Evolutionary conservation across 257 asterid species (phyloP).

Genomic region (Scutellaria minor): DNA sequence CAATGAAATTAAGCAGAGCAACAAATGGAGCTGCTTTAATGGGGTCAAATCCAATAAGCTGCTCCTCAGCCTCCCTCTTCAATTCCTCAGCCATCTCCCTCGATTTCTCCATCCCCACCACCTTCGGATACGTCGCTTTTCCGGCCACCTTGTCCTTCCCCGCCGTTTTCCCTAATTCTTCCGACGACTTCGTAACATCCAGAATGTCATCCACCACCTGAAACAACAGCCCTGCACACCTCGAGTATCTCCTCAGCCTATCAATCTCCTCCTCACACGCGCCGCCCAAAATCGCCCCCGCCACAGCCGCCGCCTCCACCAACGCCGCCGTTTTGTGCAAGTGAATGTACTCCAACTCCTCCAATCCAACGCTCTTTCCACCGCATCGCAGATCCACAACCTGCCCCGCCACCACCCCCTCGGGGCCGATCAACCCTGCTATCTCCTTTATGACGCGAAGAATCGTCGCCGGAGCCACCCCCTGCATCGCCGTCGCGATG

Average conservation of each 20-base stretch:
- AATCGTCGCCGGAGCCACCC: constrained; percentile 10
- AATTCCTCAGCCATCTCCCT: constrained; percentile 17
- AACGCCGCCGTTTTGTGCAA: constrained; percentile 5
- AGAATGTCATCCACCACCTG: constrained; percentile 24
- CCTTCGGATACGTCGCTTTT: constrained; percentile 16
- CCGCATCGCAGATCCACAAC: constrained; percentile 12
- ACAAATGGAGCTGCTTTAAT: constrained; percentile 6
- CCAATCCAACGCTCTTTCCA: not conserved
- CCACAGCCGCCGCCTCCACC: constrained; percentile 17
- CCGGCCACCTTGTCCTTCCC: constrained; percentile 17
- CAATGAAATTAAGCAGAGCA: constrained; percentile 9
- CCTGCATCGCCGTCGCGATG: not conserved
- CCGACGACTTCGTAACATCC: constrained; percentile 6
- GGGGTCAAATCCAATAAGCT: constrained; percentile 1
- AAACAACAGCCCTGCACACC: constrained; percentile 12
- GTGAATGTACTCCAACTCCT: constrained; percentile 19
- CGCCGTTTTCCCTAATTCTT: constrained; percentile 17
- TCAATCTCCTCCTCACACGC: constrained; percentile 16
- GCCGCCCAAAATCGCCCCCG: constrained; percentile 19
- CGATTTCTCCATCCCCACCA: constrained; percentile 16
- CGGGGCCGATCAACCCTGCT: not conserved
- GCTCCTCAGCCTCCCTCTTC: constrained; percentile 17
- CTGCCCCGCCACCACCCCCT: constrained; percentile 19
- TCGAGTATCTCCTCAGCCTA: constrained; percentile 20
- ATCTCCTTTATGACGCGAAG: constrained; percentile 16